Conservation (phyloP, 768 basidiomycete species). For the Russula lepida region DNA sequence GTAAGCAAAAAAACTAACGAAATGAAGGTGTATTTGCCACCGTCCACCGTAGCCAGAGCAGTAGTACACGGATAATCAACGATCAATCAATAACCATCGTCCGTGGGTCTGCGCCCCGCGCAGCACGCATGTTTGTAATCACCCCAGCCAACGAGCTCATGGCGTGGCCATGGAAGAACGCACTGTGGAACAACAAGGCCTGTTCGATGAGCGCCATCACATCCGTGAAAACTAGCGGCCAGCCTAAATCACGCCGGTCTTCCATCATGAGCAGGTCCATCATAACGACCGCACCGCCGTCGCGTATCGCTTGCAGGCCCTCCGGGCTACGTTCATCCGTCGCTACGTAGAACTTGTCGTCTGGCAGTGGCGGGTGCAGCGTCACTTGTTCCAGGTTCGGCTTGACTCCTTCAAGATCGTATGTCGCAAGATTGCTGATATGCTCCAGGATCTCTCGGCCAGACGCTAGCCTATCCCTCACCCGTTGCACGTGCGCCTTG, state of each 20-base stretch:
- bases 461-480: conserved; percentile 24
- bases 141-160: conserved; percentile 35
- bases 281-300: conserved; percentile 34
- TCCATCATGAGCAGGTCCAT: conserved; percentile 36
- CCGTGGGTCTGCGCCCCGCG: conserved; percentile 30
- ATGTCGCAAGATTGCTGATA: conserved; percentile 1
- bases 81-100: conserved; percentile 32
- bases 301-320: conserved; percentile 28
- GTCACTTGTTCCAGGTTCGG: conserved; percentile 9
- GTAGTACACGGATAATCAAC: too few relatives aligned
- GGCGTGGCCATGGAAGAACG: conserved; percentile 34
- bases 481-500: conserved; percentile 31
- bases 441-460: conserved; percentile 27
- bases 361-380: background rate
- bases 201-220: conserved; percentile 38
- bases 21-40: background rate
- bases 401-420: conserved; percentile 5
- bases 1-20: background rate
- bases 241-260: conserved; percentile 33
- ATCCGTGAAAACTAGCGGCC: conserved; percentile 39
- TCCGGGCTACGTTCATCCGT: conserved; percentile 36
- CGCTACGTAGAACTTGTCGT: conserved; percentile 28
- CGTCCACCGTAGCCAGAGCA: too few relatives aligned
- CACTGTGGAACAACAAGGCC: conserved; percentile 28
- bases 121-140: conserved; percentile 32